Evolutionary conservation across 2,329 filamentous ascomycete genomes (phyloP).

Genomic region (Xylariales sp.): DNA sequence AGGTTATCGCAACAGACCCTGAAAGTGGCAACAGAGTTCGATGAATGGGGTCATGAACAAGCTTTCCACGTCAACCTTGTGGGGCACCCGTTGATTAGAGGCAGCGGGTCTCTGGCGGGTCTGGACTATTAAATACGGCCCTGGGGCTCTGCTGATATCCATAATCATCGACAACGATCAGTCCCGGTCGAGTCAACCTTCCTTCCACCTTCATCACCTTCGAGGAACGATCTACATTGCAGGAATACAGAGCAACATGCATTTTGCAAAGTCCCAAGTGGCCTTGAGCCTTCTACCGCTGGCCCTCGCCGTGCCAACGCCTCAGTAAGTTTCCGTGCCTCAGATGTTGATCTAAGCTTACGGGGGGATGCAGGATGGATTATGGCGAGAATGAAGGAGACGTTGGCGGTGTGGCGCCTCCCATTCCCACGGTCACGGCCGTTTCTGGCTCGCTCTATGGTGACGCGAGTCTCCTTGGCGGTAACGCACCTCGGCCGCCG

Average conservation of each 20-base stretch:
- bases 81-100: too few relatives aligned
- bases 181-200: too few relatives aligned
- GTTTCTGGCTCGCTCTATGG: constrained; percentile 37
- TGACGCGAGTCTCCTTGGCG: constrained; percentile 33
- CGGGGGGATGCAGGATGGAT: constrained; percentile 27
- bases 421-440: constrained; percentile 32
- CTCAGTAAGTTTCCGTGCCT: constrained; percentile 6
- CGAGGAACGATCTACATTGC: too few relatives aligned
- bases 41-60: too few relatives aligned
- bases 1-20: too few relatives aligned
- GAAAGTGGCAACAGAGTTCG: too few relatives aligned
- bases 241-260: not conserved
- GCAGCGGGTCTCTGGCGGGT: too few relatives aligned
- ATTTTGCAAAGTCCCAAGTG: constrained; percentile 2
- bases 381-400: constrained; percentile 38
- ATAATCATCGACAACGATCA: too few relatives aligned
- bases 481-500: constrained; percentile 31
- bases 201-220: too few relatives aligned
- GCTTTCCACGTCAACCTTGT: too few relatives aligned
- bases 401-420: constrained; percentile 35
- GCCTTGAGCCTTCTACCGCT: constrained; percentile 9
- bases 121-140: too few relatives aligned
- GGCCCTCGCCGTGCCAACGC: constrained; percentile 7
- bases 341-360: not conserved
- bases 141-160: too few relatives aligned